Evolutionary conservation across 306 rosid species (phyloP).

Genomic region (Trifolium dubium): DNA sequence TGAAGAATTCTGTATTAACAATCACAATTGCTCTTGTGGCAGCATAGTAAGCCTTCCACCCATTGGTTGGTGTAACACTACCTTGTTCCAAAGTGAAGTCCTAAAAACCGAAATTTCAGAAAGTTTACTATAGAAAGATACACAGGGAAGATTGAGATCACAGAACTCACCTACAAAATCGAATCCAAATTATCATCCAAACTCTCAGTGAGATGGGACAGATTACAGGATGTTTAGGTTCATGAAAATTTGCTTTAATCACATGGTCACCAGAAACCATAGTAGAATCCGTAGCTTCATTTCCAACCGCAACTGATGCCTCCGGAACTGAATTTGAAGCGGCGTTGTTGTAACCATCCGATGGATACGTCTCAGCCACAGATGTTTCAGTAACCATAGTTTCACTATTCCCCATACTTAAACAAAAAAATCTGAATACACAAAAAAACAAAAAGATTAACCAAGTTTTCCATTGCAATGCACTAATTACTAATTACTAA

Average conservation of each 20-base stretch:
- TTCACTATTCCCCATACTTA: conserved; percentile 78
- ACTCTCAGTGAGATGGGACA: background rate
- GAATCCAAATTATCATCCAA: background rate
- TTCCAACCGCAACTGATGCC: conserved; percentile 48
- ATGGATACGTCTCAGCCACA: conserved; percentile 48
- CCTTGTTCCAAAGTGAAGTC: conserved; percentile 96
- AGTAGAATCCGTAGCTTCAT: conserved; percentile 42
- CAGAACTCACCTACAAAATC: background rate
- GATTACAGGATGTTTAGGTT: conserved; percentile 9
- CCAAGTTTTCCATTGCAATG: background rate
- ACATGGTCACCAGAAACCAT: conserved; percentile 48
- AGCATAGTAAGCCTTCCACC: conserved; percentile 99
- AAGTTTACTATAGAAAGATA: conserved; percentile 26
- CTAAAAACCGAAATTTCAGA: conserved; percentile 49
- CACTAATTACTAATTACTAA: no score
- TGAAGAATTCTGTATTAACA: conserved; percentile 82
- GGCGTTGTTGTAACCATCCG: conserved; percentile 59
- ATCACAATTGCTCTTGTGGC: conserved; percentile 91
- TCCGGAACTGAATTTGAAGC: conserved; percentile 46
- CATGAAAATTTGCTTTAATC: conserved; percentile 18
- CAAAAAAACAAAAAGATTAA: conserved; percentile 1
- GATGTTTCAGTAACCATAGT: conserved; percentile 63
- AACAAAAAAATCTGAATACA: conserved; percentile 43
- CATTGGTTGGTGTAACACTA: conserved; percentile 73
- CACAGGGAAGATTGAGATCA: conserved; percentile 9